Base-by-base conservation (phyloP, 352 stramenopile species). In the Phytophthora sansomeana region DNA sequence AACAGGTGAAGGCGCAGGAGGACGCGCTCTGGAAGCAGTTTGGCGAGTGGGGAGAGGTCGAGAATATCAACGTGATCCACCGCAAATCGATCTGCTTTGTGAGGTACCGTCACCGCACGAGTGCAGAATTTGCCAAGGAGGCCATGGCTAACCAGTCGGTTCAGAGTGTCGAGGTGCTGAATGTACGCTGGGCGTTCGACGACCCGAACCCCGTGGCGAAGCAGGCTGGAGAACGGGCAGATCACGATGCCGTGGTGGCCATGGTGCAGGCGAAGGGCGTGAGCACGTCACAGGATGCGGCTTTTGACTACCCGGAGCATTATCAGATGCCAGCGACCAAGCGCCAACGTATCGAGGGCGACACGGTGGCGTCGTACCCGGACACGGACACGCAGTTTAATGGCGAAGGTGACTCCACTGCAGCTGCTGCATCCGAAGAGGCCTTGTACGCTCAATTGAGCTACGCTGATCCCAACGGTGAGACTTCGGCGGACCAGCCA, bases 161-260 rank as follows among this genome's bases (percentile, higher is more conserved):
- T 11, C 90, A 95, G 57, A 69, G 84, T 38, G 78, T 89, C 39
- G 94, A 98, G 53, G 86, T 98, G 47, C 77, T 98, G 9, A 97
- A 97, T 72, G 77, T 98, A 21, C 83, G 90, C 47, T 98, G 94
- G 94, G 93, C 94, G 5, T 93, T 93, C 63, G 93, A 98, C 48
- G 95, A 98, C 58, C 95, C 95, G 28, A 98, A 98, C 49, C 93
- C 93, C 6, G 90, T 98, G 1, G 95, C 95, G 3, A 93, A 98
- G 71, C 72, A 97, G 38, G 85, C 94, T 0, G 89, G 81, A 0
- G 71, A 89, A 35, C 85, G 95, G 13, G 87, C 92, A 1, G 90
- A 98, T 63, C 80, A 85, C 19, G 94, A 98, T 64, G 95, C 95
- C 0, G 80, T 97, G 61, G 73, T 97, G 11, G 82, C 90, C 4